phyloP scores from a whole-genome alignment of 768 basidiomycete genomes.

The Russula abietina region DNA sequence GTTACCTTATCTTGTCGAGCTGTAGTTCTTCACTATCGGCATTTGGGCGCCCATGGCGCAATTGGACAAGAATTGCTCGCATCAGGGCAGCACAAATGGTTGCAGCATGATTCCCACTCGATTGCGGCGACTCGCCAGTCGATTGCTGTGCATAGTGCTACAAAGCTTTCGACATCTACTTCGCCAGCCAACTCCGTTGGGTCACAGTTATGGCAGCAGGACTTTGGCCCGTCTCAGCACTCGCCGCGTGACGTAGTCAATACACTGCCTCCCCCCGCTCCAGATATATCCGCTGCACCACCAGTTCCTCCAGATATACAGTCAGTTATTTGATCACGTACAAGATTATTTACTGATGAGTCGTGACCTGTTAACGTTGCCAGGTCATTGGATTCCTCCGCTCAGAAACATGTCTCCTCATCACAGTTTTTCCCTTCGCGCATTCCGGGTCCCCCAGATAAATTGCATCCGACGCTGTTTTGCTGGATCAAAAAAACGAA shows the following conservation, averaged over 20 bases:
- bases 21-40: slow-evolving; percentile 71
- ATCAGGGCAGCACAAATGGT: too few species aligned
- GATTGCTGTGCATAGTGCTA: slow-evolving; percentile 6
- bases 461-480: neutral
- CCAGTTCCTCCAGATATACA: too few species aligned
- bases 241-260: neutral
- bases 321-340: neutral
- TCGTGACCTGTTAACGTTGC: neutral
- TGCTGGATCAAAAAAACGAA: neutral
- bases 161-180: neutral
- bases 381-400: neutral
- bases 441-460: neutral
- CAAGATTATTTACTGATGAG: neutral
- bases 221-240: slow-evolving; percentile 10
- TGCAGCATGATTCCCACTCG: slow-evolving; percentile 40
- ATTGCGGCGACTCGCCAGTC: slow-evolving; percentile 15
- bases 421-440: neutral
- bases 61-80: too few species aligned
- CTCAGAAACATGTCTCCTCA: neutral
- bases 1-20: too few species aligned
- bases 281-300: too few species aligned
- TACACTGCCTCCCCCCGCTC: too few species aligned
- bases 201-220: slow-evolving; percentile 10
- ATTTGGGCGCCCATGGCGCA: too few species aligned
- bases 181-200: neutral